Evolutionary conservation across 805 yeast species (phyloP), one percentile per base, ranked within the genome.

Genomic region (Kuraishia piskuri): DNA sequence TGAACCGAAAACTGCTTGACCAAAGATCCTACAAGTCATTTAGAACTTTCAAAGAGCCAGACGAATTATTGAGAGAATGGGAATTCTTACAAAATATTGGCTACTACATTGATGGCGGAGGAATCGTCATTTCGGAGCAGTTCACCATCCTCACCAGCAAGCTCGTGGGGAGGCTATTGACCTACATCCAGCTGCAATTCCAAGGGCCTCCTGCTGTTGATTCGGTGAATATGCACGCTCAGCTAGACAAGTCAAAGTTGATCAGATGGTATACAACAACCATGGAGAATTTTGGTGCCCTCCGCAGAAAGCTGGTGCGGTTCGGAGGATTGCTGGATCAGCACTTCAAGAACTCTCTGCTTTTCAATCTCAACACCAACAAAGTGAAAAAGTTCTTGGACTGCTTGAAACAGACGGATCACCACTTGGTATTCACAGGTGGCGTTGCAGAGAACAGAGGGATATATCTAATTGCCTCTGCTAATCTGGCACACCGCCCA

Each of bases 11-110:
- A 66, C 75, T 91, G 50, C 71, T 90, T 50, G 96, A 90, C 59
- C 83, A 90, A 0, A 78, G 80, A 54, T 75, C 80, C 2, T 73
- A 75, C 3, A 73, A 74, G 46, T 79, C 86, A 14, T 88, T 88
- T 70, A 79, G 90, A 59, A 87, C 96, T 0, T 89, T 88, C 67
- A 89, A 89, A 62, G 97, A 89, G 61, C 91, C 96, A 1, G 99
- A 92, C 59, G 90, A 87, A 63, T 72, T 94, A 50, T 95, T 90
- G 61, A 80, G 76, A 52, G 88, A 88, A 48, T 94, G 96, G 91
- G 76, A 78, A 26, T 83, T 85, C 59, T 72, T 94, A 58, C 87
- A 80, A 59, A 83, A 83, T 59, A 76, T 89, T 37, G 97, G 97
- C 14, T 80, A 78, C 56, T 84, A 78, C 59, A 78, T 94, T 25